phyloP scores from a whole-genome alignment of 2,329 filamentous ascomycete genomes.

The Trichoderma citrinoviride region DNA sequence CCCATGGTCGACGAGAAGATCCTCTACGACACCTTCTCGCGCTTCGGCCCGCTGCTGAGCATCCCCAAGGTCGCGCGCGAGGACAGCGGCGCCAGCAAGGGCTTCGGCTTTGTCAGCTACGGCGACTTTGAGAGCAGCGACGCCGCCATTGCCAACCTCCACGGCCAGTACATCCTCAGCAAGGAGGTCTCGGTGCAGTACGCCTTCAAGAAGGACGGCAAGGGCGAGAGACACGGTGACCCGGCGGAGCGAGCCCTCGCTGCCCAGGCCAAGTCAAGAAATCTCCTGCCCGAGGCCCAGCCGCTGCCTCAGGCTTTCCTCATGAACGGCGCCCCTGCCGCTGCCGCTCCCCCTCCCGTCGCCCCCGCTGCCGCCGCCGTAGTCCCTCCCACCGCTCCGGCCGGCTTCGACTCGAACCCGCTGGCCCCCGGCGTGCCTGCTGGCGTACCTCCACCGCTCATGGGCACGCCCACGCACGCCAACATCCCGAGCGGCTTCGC shows the following conservation, averaged over 20 bases:
- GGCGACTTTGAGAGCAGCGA: conserved; percentile 92
- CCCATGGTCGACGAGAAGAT: conserved; percentile 93
- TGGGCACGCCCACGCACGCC: conserved; percentile 34
- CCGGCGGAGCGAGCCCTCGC: conserved; percentile 89
- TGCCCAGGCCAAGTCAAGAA: conserved; percentile 88
- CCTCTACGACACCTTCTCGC: conserved; percentile 88
- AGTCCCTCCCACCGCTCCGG: conserved; percentile 26
- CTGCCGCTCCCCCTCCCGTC: conserved; percentile 29
- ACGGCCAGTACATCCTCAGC: conserved; percentile 94
- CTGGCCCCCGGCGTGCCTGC: conserved; percentile 30
- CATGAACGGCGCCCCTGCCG: conserved; percentile 26
- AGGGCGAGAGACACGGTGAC: conserved; percentile 93
- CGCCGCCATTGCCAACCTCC: conserved; percentile 86
- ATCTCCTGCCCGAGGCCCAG: conserved; percentile 79
- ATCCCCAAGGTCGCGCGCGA: conserved; percentile 91
- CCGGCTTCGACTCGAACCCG: conserved; percentile 39
- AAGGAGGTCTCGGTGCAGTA: conserved; percentile 97
- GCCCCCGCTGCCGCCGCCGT: conserved; percentile 27
- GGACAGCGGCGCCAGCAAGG: conserved; percentile 83
- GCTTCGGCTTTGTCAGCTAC: conserved; percentile 94
- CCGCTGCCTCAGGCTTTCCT: conserved; percentile 73
- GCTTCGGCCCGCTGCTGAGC: conserved; percentile 81
- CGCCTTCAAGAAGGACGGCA: conserved; percentile 98
- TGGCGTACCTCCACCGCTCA: conserved; percentile 28
- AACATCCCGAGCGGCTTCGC: conserved; percentile 40